Conservation (phyloP, 345 rosid species). For the Lepidium aucheri region DNA sequence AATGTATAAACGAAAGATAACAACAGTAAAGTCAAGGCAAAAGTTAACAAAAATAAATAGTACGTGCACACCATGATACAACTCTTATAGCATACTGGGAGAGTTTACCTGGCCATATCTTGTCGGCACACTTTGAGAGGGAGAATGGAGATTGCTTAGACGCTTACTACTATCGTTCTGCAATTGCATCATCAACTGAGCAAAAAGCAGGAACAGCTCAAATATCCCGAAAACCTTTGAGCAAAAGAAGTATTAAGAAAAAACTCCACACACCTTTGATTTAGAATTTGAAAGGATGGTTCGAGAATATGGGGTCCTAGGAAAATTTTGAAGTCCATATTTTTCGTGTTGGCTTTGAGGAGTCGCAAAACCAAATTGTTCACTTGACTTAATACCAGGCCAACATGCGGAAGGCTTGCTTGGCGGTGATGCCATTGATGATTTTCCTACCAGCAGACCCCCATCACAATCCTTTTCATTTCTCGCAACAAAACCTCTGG, state of each 20-base stretch:
- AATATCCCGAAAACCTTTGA: not conserved
- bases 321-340: constrained; percentile 50
- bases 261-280: constrained; percentile 48
- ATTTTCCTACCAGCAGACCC: constrained; percentile 36
- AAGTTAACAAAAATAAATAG: not conserved
- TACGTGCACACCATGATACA: not conserved
- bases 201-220: constrained; percentile 8
- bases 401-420: constrained; percentile 52
- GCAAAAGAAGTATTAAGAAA: not conserved
- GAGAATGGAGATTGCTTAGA: constrained; percentile 31
- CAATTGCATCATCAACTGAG: constrained; percentile 41
- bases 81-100: not conserved
- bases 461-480: constrained; percentile 33
- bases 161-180: constrained; percentile 38
- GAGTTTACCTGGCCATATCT: constrained; percentile 54
- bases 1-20: not conserved
- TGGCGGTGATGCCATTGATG: constrained; percentile 41
- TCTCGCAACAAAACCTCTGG: constrained; percentile 34
- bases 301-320: constrained; percentile 82
- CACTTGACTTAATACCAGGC: constrained; percentile 82
- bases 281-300: constrained; percentile 51
- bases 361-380: constrained; percentile 46
- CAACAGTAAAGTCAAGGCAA: not conserved
- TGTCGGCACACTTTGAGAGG: constrained; percentile 41
- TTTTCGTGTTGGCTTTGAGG: constrained; percentile 64